Conservation (phyloP, 2,329 filamentous ascomycete genomes). For the Scedosporium dehoogii region DNA sequence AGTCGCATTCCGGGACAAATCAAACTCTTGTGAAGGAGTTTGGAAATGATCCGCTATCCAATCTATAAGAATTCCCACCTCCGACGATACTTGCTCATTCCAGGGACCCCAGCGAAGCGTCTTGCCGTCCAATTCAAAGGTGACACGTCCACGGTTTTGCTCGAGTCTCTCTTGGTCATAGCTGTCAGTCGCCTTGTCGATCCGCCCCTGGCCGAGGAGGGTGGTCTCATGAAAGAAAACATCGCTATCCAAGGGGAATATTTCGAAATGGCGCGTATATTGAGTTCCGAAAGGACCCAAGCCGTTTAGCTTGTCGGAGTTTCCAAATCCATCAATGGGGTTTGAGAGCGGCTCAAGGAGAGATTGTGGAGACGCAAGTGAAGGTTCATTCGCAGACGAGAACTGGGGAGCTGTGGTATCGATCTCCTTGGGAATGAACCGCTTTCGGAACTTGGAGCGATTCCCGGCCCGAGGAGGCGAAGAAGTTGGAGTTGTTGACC, state of each 20-base stretch:
- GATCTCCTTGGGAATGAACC: slow-evolving; percentile 29
- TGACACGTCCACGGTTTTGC: slow-evolving; percentile 21
- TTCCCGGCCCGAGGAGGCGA: not conserved
- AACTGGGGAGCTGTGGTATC: slow-evolving; percentile 44
- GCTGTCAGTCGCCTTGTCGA: slow-evolving; percentile 28
- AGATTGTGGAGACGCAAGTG: slow-evolving; percentile 18
- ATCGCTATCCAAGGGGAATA: slow-evolving; percentile 45
- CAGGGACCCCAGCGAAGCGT: slow-evolving; percentile 44
- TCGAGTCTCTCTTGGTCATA: slow-evolving; percentile 19
- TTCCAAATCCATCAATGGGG: not conserved
- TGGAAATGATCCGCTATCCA: slow-evolving; percentile 40
- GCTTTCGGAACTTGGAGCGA: slow-evolving; percentile 31
- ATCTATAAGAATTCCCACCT: slow-evolving; percentile 52
- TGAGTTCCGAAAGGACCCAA: slow-evolving; percentile 50
- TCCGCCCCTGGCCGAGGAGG: slow-evolving; percentile 43
- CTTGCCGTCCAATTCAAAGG: slow-evolving; percentile 38
- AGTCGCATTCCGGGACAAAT: slow-evolving; percentile 12
- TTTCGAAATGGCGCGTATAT: slow-evolving; percentile 53
- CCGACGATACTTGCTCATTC: slow-evolving; percentile 49
- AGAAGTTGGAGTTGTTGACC: not conserved
- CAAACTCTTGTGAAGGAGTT: slow-evolving; percentile 3
- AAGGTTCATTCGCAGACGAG: slow-evolving; percentile 41
- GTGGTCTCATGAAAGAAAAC: slow-evolving; percentile 52
- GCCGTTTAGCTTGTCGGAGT: slow-evolving; percentile 30
- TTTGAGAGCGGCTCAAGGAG: not conserved